Evolutionary conservation across 805 yeast species (phyloP), one percentile per base, ranked within the genome.

Genomic region (Ogataea glucozyma): DNA sequence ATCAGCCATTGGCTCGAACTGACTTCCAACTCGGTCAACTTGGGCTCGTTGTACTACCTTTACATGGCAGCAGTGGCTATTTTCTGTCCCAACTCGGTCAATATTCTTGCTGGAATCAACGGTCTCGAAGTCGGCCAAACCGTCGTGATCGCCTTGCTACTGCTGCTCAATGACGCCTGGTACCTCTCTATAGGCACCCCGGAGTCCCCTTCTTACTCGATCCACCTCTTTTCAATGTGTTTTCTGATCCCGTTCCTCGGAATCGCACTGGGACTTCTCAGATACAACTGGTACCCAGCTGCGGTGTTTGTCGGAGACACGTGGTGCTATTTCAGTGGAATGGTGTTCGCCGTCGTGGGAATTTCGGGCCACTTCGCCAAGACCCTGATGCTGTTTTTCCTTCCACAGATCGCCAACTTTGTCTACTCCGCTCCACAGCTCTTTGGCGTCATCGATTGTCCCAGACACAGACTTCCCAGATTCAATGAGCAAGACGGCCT

Each of bases 301-400:
- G 68, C 68, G 43, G 98, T 88, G 1, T 93, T 93, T 67, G 99
- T 93, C 6, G 99, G 99, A 22, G 99, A 93, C 61, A 91, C 99
- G 0, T 93, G 85, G 70, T 93, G 99, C 67, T 93, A 93, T 66
- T 90, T 93, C 64, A 88, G 96, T 19, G 99, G 99, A 3, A 93
- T 93, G 99, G 96, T 93, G 1, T 89, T 93, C 65, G 99, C 98
- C 0, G 93, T 90, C 20, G 96, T 88, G 22, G 98, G 97, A 1
- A 93, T 93, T 26, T 73, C 88, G 45, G 98, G 98, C 1, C 99
- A 93, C 69, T 93, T 90, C 64, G 88, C 97, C 31, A 93, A 93
- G 66, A 93, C 99, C 0, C 70, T 91, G 53, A 70, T 93, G 65
- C 65, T 90, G 24, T 83, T 93, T 58, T 85, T 93, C 61, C 69